Conservation (phyloP, 2,329 filamentous ascomycete species). For the Hypoxylon sp. region DNA sequence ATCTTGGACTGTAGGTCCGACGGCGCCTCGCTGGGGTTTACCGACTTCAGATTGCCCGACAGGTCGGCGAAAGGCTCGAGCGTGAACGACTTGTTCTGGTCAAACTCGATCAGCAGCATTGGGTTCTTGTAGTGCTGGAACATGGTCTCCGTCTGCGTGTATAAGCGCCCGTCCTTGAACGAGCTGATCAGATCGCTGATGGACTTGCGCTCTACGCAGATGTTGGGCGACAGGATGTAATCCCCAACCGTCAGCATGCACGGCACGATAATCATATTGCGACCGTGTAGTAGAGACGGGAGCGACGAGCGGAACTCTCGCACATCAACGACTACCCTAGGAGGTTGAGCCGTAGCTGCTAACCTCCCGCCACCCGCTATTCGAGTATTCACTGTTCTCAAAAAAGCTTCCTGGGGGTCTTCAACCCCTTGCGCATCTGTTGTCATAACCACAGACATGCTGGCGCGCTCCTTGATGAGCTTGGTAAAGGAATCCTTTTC, state of each 20-base stretch:
- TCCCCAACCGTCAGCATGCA: conserved; percentile 97
- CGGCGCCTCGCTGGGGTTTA: conserved; percentile 68
- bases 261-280: conserved; percentile 87
- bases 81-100: conserved; percentile 96
- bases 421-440: conserved; percentile 75
- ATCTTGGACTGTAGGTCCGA: conserved; percentile 92
- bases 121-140: conserved; percentile 89
- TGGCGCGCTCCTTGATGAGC: conserved; percentile 91
- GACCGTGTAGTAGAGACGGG: conserved; percentile 89
- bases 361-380: conserved; percentile 93
- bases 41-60: conserved; percentile 69
- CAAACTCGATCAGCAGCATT: conserved; percentile 96
- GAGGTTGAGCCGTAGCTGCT: conserved; percentile 84
- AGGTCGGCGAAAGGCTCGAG: conserved; percentile 83
- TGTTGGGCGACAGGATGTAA: conserved; percentile 90
- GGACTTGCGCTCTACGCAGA: conserved; percentile 95
- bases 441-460: conserved; percentile 90
- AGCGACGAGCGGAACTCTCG: conserved; percentile 95
- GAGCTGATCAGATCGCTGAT: conserved; percentile 91
- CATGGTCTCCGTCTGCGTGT: conserved; percentile 94
- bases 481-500: conserved; percentile 98
- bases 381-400: conserved; percentile 94
- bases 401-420: conserved; percentile 90
- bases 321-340: conserved; percentile 92
- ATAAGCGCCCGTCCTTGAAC: conserved; percentile 91